Evolutionary conservation across 805 yeast genomes (phyloP).

Genomic region (Torulaspora maleeae): DNA sequence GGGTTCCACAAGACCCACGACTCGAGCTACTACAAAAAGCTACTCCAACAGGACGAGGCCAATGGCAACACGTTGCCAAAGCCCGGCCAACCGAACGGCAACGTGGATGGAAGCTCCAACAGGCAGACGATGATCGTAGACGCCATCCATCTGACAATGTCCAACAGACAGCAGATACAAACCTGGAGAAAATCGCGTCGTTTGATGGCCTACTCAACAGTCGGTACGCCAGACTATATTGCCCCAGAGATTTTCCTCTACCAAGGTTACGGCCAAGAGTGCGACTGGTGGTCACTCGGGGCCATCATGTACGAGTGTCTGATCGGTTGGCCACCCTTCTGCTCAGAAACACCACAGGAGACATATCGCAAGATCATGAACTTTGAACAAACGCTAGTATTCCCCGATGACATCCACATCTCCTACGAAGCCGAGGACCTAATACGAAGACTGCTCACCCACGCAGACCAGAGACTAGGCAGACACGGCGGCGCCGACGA

Average conservation of each 20-base stretch:
- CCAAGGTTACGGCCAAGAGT: slow-evolving; percentile 94
- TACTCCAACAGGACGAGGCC: slow-evolving; percentile 60
- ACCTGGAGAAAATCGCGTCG: slow-evolving; percentile 93
- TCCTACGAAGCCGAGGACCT: slow-evolving; percentile 86
- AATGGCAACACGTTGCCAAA: slow-evolving; percentile 33
- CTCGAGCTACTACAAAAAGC: slow-evolving; percentile 75
- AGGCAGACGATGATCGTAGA: slow-evolving; percentile 86
- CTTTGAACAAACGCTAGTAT: slow-evolving; percentile 82
- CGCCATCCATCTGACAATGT: slow-evolving; percentile 91
- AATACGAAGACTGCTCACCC: slow-evolving; percentile 69
- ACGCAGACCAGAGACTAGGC: slow-evolving; percentile 76
- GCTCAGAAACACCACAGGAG: slow-evolving; percentile 91
- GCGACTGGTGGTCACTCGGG: slow-evolving; percentile 98
- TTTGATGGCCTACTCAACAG: slow-evolving; percentile 92
- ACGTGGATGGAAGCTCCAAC: slow-evolving; percentile 34
- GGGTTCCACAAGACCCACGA: slow-evolving; percentile 95
- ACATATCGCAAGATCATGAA: slow-evolving; percentile 86
- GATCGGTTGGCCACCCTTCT: slow-evolving; percentile 96
- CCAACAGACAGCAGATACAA: slow-evolving; percentile 90
- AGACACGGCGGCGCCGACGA: slow-evolving; percentile 89
- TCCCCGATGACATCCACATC: slow-evolving; percentile 88
- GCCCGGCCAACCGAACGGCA: slow-evolving; percentile 32
- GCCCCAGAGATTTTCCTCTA: slow-evolving; percentile 92
- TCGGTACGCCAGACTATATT: slow-evolving; percentile 93
- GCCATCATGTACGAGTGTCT: slow-evolving; percentile 96